Conservation (phyloP, 495 filamentous ascomycete genomes). For the Xylaria castorea region DNA sequence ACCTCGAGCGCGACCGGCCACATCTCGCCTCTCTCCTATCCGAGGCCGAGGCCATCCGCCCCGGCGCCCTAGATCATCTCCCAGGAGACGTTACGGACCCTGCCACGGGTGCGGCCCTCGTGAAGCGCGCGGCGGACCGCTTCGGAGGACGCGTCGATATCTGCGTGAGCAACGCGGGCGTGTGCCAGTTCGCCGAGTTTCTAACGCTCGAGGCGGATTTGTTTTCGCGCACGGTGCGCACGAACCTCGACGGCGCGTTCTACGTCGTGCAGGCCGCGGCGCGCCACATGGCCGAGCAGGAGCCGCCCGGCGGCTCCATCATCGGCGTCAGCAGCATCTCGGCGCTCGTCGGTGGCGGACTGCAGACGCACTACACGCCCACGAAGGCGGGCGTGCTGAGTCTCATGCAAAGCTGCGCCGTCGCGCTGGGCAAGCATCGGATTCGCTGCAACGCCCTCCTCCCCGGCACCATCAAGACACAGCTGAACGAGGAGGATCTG, state of each 20-base stretch:
- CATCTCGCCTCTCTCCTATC: slow-evolving; percentile 61
- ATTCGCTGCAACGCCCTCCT: slow-evolving; percentile 87
- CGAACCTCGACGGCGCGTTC: slow-evolving; percentile 88
- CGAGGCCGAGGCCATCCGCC: slow-evolving; percentile 57
- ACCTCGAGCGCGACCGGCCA: slow-evolving; percentile 56
- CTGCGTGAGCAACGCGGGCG: slow-evolving; percentile 87
- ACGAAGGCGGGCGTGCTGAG: slow-evolving; percentile 86
- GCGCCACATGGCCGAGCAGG: slow-evolving; percentile 71
- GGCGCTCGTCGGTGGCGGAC: slow-evolving; percentile 81
- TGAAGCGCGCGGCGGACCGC: slow-evolving; percentile 59
- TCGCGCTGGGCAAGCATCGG: slow-evolving; percentile 75
- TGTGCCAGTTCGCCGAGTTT: slow-evolving; percentile 85
- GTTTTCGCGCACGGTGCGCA: slow-evolving; percentile 68
- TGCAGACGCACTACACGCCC: slow-evolving; percentile 87
- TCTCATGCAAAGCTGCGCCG: slow-evolving; percentile 84
- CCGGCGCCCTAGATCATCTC: slow-evolving; percentile 63
- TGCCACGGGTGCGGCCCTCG: slow-evolving; percentile 63
- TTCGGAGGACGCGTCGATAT: slow-evolving; percentile 73
- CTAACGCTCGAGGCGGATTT: slow-evolving; percentile 71
- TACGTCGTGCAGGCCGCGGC: slow-evolving; percentile 84
- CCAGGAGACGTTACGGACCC: slow-evolving; percentile 72
- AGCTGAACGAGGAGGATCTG: slow-evolving; percentile 86
- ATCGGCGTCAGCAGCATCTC: slow-evolving; percentile 85
- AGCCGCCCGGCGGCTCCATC: slow-evolving; percentile 74
- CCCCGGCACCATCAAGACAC: slow-evolving; percentile 85